These are phyloP conservation scores for Zopfochytrium polystomum DNA, from an alignment of 371 early-diverging fungal species.

Conservation along the genomic window DNA sequence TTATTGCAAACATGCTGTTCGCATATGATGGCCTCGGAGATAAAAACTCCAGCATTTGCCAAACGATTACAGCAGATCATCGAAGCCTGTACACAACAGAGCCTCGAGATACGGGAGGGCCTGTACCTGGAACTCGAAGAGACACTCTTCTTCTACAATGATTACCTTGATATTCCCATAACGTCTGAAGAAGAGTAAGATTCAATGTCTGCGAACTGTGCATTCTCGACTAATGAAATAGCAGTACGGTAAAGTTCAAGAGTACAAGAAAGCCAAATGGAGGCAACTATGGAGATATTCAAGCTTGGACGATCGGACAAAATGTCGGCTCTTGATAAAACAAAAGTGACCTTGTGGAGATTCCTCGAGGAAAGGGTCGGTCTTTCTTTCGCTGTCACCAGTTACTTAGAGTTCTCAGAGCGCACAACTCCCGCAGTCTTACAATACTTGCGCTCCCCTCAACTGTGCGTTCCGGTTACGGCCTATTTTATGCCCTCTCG, in stretches of 20 bases:
- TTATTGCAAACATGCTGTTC: conserved; percentile 44
- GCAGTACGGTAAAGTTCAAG: too few relatives aligned
- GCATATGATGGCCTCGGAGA: conserved; percentile 42
- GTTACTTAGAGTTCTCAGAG: too few relatives aligned
- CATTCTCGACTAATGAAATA: too few relatives aligned
- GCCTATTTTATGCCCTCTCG: conserved; percentile 38
- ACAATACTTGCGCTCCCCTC: conserved; percentile 44
- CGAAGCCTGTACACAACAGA: conserved; percentile 28
- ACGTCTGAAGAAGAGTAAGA: conserved; percentile 55
- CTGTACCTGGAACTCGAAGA: conserved; percentile 45
- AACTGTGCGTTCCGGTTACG: conserved; percentile 40
- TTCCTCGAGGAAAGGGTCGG: conserved; percentile 45
- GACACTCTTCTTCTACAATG: conserved; percentile 51
- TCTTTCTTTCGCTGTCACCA: neutral
- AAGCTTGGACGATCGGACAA: conserved; percentile 51
- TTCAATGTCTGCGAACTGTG: too few relatives aligned
- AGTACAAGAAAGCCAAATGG: conserved; percentile 41
- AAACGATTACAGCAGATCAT: conserved; percentile 38
- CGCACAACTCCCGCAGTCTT: conserved; percentile 34
- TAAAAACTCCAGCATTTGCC: conserved; percentile 30
- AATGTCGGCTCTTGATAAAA: conserved; percentile 35
- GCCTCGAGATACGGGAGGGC: conserved; percentile 38
- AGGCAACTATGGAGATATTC: conserved; percentile 53
- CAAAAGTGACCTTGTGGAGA: conserved; percentile 41
- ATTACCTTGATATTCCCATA: conserved; percentile 52